Base-by-base conservation (phyloP, 2,329 filamentous ascomycete species). In the Conoideocrella luteorostrata region DNA sequence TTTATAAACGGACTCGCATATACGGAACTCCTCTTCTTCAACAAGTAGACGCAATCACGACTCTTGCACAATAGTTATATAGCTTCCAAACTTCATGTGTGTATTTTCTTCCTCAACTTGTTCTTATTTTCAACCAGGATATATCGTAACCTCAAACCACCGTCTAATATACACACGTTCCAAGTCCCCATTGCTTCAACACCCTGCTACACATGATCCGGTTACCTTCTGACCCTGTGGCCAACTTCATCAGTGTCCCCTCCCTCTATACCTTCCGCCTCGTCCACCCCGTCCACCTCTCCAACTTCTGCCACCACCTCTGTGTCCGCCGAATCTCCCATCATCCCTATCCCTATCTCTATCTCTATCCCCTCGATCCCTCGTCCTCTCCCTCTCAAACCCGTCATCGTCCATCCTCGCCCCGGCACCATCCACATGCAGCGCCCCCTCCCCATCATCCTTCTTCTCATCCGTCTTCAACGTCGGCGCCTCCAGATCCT, bases 401-500 rank as follows among this genome's bases (percentile, higher is more conserved):
- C 62, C 55, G 4, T 60, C 58, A 12, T 62, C 63, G 4, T 59
- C 58, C 64, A 29, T 63, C 56, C 28, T 55, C 34, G 17, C 41
- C 20, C 57, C 54, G 17, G 68, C 65, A 33, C 63, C 57, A 15
- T 66, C 66, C 15, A 65, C 66, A 5, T 42, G 22, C 18, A 17
- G n/a, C 30, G 7, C 11, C 17, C 64, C 63, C 18, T 71, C 77
- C 7, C 30, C 32, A 5, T 43, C 41, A 62, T 68, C 77, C 52
- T 80, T 78, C 60, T 84, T 75, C 55, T 80, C 78, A 41, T 79
- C 76, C 13, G 76, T 70, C 70, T 84, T 86, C 50, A 85, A 81
- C 23, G 78, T 78, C 7, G 84, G 88, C 69, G 84, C 85, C 61
- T 88, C 84, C 30, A 89, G 68, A 50, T 90, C 82, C 56, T 79